Conservation (phyloP, 2,329 filamentous ascomycete genomes). For the Penicillium sumatraense region DNA sequence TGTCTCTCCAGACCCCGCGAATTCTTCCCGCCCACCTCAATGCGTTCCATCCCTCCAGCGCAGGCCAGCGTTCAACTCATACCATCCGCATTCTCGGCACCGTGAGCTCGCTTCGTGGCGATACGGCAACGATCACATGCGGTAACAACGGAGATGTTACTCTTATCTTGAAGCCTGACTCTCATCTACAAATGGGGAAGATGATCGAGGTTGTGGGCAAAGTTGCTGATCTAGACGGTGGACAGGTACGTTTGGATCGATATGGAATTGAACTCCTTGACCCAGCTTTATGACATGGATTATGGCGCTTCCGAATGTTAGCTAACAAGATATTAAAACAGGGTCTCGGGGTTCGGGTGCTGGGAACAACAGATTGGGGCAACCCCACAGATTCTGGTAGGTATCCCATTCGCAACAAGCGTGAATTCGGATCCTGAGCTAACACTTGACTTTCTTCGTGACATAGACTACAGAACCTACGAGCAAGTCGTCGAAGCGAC, state of each 20-base stretch:
- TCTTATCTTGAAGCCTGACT: slow-evolving; percentile 68
- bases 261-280: background rate
- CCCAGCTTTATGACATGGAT: no score
- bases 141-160: slow-evolving; percentile 71
- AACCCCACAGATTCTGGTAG: slow-evolving; percentile 45
- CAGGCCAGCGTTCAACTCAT: slow-evolving; percentile 49
- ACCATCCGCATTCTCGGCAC: slow-evolving; percentile 86
- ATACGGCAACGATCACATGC: slow-evolving; percentile 78
- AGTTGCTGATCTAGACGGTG: slow-evolving; percentile 47
- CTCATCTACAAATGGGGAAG: slow-evolving; percentile 49
- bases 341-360: slow-evolving; percentile 46
- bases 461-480: slow-evolving; percentile 72
- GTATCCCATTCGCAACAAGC: slow-evolving; percentile 10
- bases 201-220: slow-evolving; percentile 54
- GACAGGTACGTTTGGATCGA: slow-evolving; percentile 35
- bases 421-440: background rate
- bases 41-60: slow-evolving; percentile 64
- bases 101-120: slow-evolving; percentile 79
- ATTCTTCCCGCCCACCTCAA: slow-evolving; percentile 81
- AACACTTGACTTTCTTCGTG: background rate
- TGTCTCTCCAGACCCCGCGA: slow-evolving; percentile 79
- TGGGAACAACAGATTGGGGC: slow-evolving; percentile 49
- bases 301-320: background rate
- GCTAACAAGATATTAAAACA: slow-evolving; percentile 21
- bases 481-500: slow-evolving; percentile 84